A percentile compares a stretch with the other conserved stretches of the same genome.
These are phyloP conservation scores for Cytospora leucostoma DNA, from an alignment of 2,329 filamentous ascomycete species.

Conservation along the genomic window DNA sequence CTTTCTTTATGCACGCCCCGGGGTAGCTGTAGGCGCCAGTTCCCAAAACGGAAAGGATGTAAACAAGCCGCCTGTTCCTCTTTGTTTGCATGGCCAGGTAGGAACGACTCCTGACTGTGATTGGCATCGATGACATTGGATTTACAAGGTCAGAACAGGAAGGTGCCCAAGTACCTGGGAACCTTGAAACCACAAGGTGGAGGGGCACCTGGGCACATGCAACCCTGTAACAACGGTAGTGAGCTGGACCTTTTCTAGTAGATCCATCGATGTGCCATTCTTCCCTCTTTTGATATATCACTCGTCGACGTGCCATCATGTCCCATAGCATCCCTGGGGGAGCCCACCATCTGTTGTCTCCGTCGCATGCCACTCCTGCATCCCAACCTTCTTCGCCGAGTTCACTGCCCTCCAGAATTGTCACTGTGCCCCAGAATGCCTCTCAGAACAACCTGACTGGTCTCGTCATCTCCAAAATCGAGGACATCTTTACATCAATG, in stretches of 20 bases:
- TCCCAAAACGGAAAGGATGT: conserved; percentile 8
- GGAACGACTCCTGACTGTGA: background rate
- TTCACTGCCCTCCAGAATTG: conserved; percentile 10
- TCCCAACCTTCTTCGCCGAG: background rate
- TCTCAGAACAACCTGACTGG: conserved; percentile 28
- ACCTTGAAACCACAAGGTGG: no score
- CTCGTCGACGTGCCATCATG: background rate
- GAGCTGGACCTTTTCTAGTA: no score
- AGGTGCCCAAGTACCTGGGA: no score
- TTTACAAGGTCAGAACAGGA: no score
- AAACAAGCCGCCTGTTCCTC: background rate
- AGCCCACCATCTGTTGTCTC: background rate
- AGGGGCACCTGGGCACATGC: no score
- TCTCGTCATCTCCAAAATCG: conserved; percentile 53
- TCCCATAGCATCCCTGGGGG: background rate
- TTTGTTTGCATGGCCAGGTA: background rate
- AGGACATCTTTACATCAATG: conserved; percentile 55
- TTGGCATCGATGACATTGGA: no score
- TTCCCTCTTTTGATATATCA: no score
- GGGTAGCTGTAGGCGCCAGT: background rate
- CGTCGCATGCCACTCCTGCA: background rate
- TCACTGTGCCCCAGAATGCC: background rate
- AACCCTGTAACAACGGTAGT: no score
- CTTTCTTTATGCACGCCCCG: background rate
- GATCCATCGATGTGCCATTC: no score